phyloP scores from a whole-genome alignment of 768 basidiomycete genomes.

The Boletellus sp. region DNA sequence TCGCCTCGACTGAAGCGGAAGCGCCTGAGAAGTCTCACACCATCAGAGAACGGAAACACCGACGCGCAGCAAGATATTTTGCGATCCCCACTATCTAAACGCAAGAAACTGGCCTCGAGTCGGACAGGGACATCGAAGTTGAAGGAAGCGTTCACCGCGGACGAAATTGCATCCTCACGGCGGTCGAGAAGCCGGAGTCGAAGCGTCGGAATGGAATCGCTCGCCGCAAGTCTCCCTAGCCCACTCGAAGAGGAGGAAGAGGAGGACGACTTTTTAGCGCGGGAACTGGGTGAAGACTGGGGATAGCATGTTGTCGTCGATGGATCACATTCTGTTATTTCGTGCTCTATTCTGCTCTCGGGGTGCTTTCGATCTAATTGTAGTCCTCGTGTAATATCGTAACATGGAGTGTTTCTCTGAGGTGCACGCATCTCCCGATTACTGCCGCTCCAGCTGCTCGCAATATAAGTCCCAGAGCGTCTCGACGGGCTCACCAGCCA shows the following conservation, averaged over 20 bases:
- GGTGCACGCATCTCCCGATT: not conserved
- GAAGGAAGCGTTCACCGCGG: constrained; percentile 61
- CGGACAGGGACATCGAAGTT: constrained; percentile 63
- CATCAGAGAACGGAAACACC: constrained; percentile 52
- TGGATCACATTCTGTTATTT: not conserved
- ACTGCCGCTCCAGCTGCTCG: constrained; percentile 30
- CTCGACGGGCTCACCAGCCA: constrained; percentile 50
- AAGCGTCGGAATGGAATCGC: constrained; percentile 10
- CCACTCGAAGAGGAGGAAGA: constrained; percentile 49
- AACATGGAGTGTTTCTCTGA: constrained; percentile 6
- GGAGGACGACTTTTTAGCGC: constrained; percentile 71
- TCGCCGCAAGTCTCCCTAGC: constrained; percentile 15
- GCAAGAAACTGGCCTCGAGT: constrained; percentile 69
- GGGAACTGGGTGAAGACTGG: constrained; percentile 74
- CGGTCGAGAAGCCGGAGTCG: constrained; percentile 23
- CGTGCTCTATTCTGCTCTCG: constrained; percentile 4
- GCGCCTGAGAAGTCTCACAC: constrained; percentile 67
- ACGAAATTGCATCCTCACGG: constrained; percentile 37
- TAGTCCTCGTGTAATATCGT: constrained; percentile 19
- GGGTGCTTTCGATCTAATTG: constrained; percentile 20
- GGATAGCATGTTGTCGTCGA: constrained; percentile 43
- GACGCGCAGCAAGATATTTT: constrained; percentile 40
- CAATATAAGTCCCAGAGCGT: constrained; percentile 61
- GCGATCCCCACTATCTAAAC: constrained; percentile 73
- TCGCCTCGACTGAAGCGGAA: constrained; percentile 56